Conservation (phyloP, 2,329 filamentous ascomycete species). For the Aspergillus sp. region DNA sequence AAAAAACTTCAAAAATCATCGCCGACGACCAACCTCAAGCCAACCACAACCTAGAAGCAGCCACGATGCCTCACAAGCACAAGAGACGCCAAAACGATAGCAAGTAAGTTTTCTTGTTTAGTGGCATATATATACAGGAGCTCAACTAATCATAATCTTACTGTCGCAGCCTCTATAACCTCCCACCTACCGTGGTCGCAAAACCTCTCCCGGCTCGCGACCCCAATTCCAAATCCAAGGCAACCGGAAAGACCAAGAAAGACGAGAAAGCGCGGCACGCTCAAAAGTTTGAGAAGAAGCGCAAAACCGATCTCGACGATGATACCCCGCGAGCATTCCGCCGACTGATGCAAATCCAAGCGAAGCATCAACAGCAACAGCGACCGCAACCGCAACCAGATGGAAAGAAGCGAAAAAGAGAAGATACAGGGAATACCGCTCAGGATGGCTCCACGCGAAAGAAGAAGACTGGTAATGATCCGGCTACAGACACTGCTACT, state of each 20-base stretch:
- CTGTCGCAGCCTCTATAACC: slow-evolving; percentile 40
- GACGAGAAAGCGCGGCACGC: slow-evolving; percentile 35
- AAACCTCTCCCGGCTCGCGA: slow-evolving; percentile 51
- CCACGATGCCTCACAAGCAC: slow-evolving; percentile 76
- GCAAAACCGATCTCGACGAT: slow-evolving; percentile 44
- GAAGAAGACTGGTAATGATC: background rate
- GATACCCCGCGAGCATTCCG: slow-evolving; percentile 86
- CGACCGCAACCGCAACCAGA: slow-evolving; percentile 21
- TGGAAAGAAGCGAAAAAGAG: background rate
- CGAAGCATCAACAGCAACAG: slow-evolving; percentile 28
- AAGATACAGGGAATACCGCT: background rate
- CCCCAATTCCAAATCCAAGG: slow-evolving; percentile 27
- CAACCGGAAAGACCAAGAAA: slow-evolving; percentile 26
- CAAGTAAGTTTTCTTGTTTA: background rate
- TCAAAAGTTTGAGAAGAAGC: slow-evolving; percentile 30
- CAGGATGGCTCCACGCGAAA: background rate
- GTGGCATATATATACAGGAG: background rate
- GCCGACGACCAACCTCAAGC: background rate
- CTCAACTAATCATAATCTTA: slow-evolving; percentile 2
- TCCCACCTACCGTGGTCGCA: slow-evolving; percentile 54
- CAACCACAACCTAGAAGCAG: slow-evolving; percentile 1
- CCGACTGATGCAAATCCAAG: slow-evolving; percentile 68
- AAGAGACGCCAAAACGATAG: slow-evolving; percentile 50
- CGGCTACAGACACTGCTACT: background rate
- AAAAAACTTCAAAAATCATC: slow-evolving; percentile 2